These are phyloP conservation scores for Kodamaea sagamina DNA, from an alignment of 805 yeast genomes.

Conservation along the genomic window DNA sequence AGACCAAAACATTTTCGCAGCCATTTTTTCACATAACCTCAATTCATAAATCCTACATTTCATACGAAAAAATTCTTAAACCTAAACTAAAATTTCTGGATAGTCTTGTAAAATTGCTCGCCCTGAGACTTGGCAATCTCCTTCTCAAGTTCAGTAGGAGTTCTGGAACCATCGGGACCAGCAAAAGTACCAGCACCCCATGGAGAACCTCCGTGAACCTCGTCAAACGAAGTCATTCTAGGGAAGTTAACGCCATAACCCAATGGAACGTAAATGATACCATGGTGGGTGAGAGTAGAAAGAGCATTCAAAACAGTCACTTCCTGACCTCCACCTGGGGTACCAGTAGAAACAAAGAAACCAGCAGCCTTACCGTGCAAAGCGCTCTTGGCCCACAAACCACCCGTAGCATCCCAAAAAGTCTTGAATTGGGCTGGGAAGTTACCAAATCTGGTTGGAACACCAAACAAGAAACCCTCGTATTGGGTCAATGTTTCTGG, in stretches of 20 bases:
- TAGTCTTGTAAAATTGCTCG: constrained; percentile 47
- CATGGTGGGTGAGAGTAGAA: constrained; percentile 74
- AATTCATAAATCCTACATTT: not conserved
- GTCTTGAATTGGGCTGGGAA: constrained; percentile 76
- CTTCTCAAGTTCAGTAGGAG: constrained; percentile 62
- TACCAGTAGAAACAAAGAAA: constrained; percentile 70
- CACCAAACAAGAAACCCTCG: constrained; percentile 83
- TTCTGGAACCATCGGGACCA: constrained; percentile 75
- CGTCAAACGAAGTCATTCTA: constrained; percentile 55
- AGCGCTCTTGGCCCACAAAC: constrained; percentile 74
- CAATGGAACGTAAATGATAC: constrained; percentile 76
- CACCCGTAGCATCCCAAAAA: constrained; percentile 79
- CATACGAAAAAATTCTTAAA: not conserved
- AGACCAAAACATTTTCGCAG: too few relatives aligned
- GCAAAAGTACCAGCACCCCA: constrained; percentile 88
- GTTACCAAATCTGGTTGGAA: constrained; percentile 85
- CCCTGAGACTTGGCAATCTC: constrained; percentile 69
- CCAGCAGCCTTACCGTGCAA: constrained; percentile 75
- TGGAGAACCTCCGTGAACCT: constrained; percentile 77
- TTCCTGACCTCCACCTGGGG: constrained; percentile 85
- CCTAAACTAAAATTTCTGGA: constrained; percentile 24
- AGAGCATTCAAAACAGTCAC: constrained; percentile 62
- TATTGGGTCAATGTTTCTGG: constrained; percentile 56
- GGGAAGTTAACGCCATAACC: constrained; percentile 65
- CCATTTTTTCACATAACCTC: too few relatives aligned